phyloP scores from a whole-genome alignment of 495 filamentous ascomycete genomes.

The Penicillium macrosclerotiorum region DNA sequence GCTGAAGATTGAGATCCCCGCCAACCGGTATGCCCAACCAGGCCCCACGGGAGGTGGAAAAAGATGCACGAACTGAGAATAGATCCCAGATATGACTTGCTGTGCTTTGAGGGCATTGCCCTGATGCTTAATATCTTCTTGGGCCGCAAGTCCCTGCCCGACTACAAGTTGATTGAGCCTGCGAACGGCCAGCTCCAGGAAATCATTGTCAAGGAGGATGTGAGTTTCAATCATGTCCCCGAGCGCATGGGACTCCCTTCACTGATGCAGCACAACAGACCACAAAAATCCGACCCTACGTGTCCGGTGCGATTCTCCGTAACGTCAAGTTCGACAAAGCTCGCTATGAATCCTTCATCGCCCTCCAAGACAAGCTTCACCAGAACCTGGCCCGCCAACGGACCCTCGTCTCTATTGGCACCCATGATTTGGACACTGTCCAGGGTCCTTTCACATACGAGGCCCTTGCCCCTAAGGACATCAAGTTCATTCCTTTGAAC shows the following conservation, averaged over 20 bases:
- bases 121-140: constrained; percentile 95
- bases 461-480: constrained; percentile 85
- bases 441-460: constrained; percentile 96
- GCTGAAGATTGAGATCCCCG: constrained; percentile 97
- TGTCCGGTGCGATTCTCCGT: constrained; percentile 83
- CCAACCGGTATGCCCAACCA: constrained; percentile 63
- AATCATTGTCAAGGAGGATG: constrained; percentile 73
- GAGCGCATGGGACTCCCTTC: background rate
- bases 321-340: constrained; percentile 88
- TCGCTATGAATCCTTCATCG: constrained; percentile 95
- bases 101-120: constrained; percentile 96
- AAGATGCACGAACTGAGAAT: constrained; percentile 22
- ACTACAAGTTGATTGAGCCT: constrained; percentile 71
- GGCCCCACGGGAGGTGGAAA: background rate
- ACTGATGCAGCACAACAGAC: constrained; percentile 49
- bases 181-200: constrained; percentile 70
- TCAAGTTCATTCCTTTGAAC: constrained; percentile 88
- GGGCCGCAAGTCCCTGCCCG: constrained; percentile 68
- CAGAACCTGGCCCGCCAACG: constrained; percentile 91
- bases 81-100: constrained; percentile 80
- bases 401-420: constrained; percentile 93
- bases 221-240: constrained; percentile 26
- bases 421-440: constrained; percentile 92
- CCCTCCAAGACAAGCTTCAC: constrained; percentile 96
- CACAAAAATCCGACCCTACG: constrained; percentile 74